Conservation (phyloP, 2,329 filamentous ascomycete species). For the Pseudogymnoascus sp. region DNA sequence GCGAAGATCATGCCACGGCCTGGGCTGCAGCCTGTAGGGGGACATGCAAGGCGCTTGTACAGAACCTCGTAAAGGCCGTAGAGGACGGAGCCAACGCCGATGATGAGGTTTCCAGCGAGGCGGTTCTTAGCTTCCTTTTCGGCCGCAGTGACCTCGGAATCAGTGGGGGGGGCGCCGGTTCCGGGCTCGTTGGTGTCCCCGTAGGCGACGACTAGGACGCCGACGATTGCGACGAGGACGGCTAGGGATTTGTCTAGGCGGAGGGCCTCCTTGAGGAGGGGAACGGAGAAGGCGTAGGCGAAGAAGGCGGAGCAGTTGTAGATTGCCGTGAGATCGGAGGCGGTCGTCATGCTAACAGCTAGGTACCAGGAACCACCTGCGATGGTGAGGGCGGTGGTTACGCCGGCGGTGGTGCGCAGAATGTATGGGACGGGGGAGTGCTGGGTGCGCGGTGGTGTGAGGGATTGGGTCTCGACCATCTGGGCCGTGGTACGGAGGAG, state of each 20-base stretch:
- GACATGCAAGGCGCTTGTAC: constrained; percentile 89
- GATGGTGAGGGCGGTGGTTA: constrained; percentile 80
- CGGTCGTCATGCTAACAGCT: constrained; percentile 85
- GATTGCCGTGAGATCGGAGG: constrained; percentile 90
- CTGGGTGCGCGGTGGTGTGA: constrained; percentile 47
- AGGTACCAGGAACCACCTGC: constrained; percentile 94
- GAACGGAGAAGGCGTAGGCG: constrained; percentile 93
- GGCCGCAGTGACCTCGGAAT: constrained; percentile 22
- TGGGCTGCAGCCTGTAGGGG: constrained; percentile 67
- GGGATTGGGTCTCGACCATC: constrained; percentile 76
- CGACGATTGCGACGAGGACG: constrained; percentile 77
- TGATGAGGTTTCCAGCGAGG: constrained; percentile 80
- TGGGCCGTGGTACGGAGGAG: constrained; percentile 60
- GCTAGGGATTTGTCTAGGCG: constrained; percentile 78
- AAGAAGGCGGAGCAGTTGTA: constrained; percentile 99
- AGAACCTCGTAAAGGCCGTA: constrained; percentile 97
- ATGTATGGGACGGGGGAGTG: constrained; percentile 63
- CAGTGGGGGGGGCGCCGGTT: constrained; percentile 33
- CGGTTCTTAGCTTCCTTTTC: constrained; percentile 52
- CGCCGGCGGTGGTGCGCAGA: constrained; percentile 66
- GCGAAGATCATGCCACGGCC: constrained; percentile 94
- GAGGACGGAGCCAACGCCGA: constrained; percentile 80
- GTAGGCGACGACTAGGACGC: constrained; percentile 92
- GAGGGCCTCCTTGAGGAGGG: constrained; percentile 76
- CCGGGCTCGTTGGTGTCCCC: constrained; percentile 52